A percentile compares a stretch with the other conserved stretches of the same genome.
phyloP scores from a whole-genome alignment of 192 early-diverging fungal species.

The Backusella macrospora region DNA sequence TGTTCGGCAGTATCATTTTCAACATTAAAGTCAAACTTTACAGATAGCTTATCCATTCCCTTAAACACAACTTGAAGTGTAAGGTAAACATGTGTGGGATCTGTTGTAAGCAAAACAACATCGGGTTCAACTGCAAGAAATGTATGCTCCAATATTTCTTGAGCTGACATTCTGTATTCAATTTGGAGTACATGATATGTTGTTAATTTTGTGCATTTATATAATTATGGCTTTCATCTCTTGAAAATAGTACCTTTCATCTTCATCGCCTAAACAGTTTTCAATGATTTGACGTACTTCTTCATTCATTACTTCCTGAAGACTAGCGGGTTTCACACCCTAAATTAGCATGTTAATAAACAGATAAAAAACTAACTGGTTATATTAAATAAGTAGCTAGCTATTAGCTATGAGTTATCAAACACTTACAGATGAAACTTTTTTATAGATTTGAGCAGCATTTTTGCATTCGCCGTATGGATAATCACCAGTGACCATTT shows the following conservation, averaged over 20 bases:
- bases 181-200: not conserved
- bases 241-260: not conserved
- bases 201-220: not conserved
- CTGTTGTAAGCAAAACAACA: constrained; percentile 47
- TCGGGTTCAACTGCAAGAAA: constrained; percentile 55
- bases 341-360: not conserved
- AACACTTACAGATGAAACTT: constrained; percentile 61
- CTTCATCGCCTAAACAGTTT: constrained; percentile 58
- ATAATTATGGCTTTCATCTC: not conserved
- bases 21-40: constrained; percentile 84
- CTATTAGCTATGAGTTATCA: not conserved
- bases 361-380: not conserved
- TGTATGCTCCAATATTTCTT: constrained; percentile 56
- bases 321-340: constrained; percentile 73
- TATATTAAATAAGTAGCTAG: not conserved
- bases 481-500: constrained; percentile 83
- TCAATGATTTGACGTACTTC: constrained; percentile 71
- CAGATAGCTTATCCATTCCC: constrained; percentile 63
- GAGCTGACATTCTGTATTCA: constrained; percentile 59
- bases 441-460: constrained; percentile 83
- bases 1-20: constrained; percentile 72
- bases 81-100: constrained; percentile 50
- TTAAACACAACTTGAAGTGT: constrained; percentile 55
- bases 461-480: constrained; percentile 87
- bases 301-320: constrained; percentile 62